A percentile compares a stretch with the other conserved stretches of the same genome.
Conservation (phyloP, 1,284 basidiomycete genomes). For the Mycena sp. region DNA sequence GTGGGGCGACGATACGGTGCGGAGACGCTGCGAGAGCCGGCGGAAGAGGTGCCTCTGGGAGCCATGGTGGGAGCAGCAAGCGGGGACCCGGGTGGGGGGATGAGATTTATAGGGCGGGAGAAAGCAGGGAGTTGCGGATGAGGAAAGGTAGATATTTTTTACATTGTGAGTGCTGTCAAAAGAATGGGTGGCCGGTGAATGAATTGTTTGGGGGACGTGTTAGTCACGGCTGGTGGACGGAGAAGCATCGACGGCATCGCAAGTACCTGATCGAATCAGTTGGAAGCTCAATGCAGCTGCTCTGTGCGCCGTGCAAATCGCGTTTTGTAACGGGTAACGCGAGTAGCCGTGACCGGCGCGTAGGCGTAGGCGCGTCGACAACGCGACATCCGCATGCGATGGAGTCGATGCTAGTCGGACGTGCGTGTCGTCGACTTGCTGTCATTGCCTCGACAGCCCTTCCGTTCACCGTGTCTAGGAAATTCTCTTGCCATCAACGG, state of each 20-base stretch:
- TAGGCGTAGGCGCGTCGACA: too few species aligned
- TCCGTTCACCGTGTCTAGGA: background rate
- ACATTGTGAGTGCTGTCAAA: slow-evolving; percentile 24
- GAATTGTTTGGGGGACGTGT: slow-evolving; percentile 13
- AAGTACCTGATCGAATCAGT: slow-evolving; percentile 22
- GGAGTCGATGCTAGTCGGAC: too few species aligned
- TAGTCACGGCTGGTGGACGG: slow-evolving; percentile 12
- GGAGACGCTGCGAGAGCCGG: slow-evolving; percentile 45
- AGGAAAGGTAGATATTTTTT: slow-evolving; percentile 24
- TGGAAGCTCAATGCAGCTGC: too few species aligned
- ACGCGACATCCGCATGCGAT: too few species aligned
- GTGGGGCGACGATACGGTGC: slow-evolving; percentile 62
- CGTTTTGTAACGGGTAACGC: too few species aligned
- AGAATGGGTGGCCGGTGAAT: background rate
- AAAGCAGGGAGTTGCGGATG: slow-evolving; percentile 22
- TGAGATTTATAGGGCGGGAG: slow-evolving; percentile 34
- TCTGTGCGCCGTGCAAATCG: slow-evolving; percentile 28
- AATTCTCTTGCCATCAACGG: too few species aligned
- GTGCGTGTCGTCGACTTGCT: background rate
- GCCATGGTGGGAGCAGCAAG: slow-evolving; percentile 55
- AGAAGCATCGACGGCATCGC: slow-evolving; percentile 15
- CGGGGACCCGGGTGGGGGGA: slow-evolving; percentile 2
- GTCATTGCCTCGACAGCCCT: background rate
- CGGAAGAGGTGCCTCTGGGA: slow-evolving; percentile 50
- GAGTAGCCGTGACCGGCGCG: too few species aligned